Percentiles rank a stretch among this genome's conserved stretches.
These are phyloP conservation scores for Thoreauomyces humboldtii DNA, from an alignment of 192 early-diverging fungal species.

Conservation along the genomic window DNA sequence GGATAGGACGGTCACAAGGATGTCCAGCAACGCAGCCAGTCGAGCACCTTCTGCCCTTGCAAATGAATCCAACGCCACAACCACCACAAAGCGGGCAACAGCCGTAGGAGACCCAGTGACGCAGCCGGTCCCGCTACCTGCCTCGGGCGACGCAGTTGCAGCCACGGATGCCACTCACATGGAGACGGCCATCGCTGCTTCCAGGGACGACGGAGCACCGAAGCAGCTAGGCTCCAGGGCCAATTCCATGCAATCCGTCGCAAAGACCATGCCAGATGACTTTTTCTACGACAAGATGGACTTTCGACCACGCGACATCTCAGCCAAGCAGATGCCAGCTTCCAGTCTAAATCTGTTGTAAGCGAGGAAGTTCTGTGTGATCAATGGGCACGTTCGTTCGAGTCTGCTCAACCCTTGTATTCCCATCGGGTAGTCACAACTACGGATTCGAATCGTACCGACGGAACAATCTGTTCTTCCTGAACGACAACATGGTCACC, in stretches of 20 bases:
- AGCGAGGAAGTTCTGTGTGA: no score
- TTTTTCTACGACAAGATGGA: conserved; percentile 23
- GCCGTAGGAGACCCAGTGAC: conserved; percentile 20
- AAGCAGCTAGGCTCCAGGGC: not conserved
- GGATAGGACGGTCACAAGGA: no score
- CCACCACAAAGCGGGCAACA: conserved; percentile 8
- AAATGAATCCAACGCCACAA: not conserved
- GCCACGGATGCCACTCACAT: conserved; percentile 4
- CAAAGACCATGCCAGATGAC: conserved; percentile 13
- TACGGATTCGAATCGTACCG: conserved; percentile 59
- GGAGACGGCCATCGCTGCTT: conserved; percentile 7
- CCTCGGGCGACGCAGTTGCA: conserved; percentile 8
- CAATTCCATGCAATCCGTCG: not conserved
- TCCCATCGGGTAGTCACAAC: conserved; percentile 30
- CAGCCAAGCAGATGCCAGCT: conserved; percentile 31
- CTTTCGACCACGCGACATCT: conserved; percentile 18
- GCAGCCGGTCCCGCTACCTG: conserved; percentile 4
- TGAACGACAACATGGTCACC: conserved; percentile 46
- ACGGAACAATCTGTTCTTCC: conserved; percentile 50
- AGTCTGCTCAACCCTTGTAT: not conserved
- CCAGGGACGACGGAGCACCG: not conserved
- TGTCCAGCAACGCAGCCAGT: not conserved
- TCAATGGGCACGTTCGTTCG: no score
- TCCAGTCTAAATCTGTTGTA: conserved; percentile 36
- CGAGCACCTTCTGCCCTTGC: not conserved